Percentiles rank a stretch among this genome's conserved stretches.
These are phyloP conservation scores for Hymenoscyphus scutula DNA, from an alignment of 2,329 filamentous ascomycete genomes.

Conservation along the genomic window DNA sequence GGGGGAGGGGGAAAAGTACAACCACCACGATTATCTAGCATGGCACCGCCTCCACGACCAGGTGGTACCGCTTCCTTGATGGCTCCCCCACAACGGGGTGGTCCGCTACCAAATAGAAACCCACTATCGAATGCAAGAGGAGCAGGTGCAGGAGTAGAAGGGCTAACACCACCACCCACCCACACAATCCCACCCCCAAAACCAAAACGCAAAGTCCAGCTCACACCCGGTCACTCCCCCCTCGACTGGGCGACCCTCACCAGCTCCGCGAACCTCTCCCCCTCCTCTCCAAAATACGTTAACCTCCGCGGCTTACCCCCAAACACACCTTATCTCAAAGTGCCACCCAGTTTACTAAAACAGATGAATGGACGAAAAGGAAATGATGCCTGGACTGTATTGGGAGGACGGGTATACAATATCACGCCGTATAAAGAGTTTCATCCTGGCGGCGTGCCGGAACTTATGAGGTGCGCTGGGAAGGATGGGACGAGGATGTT, in stretches of 20 bases:
- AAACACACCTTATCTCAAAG: slow-evolving; percentile 59
- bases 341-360: slow-evolving; percentile 79
- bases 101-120: slow-evolving; percentile 27
- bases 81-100: slow-evolving; percentile 25
- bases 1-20: slow-evolving; percentile 18
- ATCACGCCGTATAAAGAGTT: slow-evolving; percentile 85
- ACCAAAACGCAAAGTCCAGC: slow-evolving; percentile 67
- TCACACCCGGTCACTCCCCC: slow-evolving; percentile 89
- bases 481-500: slow-evolving; percentile 63
- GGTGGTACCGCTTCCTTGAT: slow-evolving; percentile 16
- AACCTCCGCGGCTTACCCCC: slow-evolving; percentile 65
- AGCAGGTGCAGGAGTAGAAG: slow-evolving; percentile 20
- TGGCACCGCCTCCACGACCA: slow-evolving; percentile 19
- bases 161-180: slow-evolving; percentile 55
- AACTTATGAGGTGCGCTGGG: slow-evolving; percentile 63
- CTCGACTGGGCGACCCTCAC: slow-evolving; percentile 91
- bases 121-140: slow-evolving; percentile 38
- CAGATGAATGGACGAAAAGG: slow-evolving; percentile 78
- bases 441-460: slow-evolving; percentile 81
- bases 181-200: slow-evolving; percentile 52
- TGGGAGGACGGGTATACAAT: slow-evolving; percentile 91
- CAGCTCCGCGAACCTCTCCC: slow-evolving; percentile 44
- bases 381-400: slow-evolving; percentile 84
- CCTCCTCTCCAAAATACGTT: slow-evolving; percentile 36
- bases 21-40: slow-evolving; percentile 17